Base-by-base conservation (phyloP, 31 red algal species). In the Pterothamnion heteromorphum region DNA sequence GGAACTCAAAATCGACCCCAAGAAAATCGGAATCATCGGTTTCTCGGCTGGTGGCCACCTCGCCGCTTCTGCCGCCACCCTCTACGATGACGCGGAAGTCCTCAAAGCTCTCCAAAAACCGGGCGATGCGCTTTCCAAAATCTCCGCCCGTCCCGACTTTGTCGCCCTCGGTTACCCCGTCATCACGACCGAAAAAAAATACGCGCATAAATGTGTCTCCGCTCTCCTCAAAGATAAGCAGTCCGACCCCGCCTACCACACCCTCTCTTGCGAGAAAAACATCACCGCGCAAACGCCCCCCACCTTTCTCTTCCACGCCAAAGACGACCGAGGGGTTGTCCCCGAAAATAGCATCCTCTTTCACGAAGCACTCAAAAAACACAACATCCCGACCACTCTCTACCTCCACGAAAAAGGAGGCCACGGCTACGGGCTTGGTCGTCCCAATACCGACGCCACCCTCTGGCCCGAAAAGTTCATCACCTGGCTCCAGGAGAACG, bases 11-110 rank as follows among this genome's bases (percentile, higher is more conserved):
- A 20, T 9, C 28, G 80, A 83, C 80, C 80, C 80, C 30, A 32
- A 22, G 21, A 14, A 24, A 83, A 83, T 83, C 28, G 80, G 80
- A 32, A 83, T 83, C 30, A 83, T 83, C 20, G 80, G 80, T 28
- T 83, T 83, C 30, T 83, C 80, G 18, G 80, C 80, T 83, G 80
- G 80, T 83, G 80, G 80, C 18, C 80, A 83, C 80, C 28, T 83
- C 18, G 80, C 80, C 9, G 18, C 80, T 83, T 28, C 80, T 83
- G 21, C 28, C 21, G 80, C 22, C 20, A 83, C 80, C 14, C 80
- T 23, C 23, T 83, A 23, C 28, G 80, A 83, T 83, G 21, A 83
- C 9, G 80, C 20, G 14, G 14, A 14, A 9, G n/a, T n/a, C n/a
- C n/a, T n/a, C n/a, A n/a, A n/a, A n/a, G n/a, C n/a, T n/a, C n/a